phyloP scores from a whole-genome alignment of 495 filamentous ascomycete genomes.

The Rhypophila decipiens region DNA sequence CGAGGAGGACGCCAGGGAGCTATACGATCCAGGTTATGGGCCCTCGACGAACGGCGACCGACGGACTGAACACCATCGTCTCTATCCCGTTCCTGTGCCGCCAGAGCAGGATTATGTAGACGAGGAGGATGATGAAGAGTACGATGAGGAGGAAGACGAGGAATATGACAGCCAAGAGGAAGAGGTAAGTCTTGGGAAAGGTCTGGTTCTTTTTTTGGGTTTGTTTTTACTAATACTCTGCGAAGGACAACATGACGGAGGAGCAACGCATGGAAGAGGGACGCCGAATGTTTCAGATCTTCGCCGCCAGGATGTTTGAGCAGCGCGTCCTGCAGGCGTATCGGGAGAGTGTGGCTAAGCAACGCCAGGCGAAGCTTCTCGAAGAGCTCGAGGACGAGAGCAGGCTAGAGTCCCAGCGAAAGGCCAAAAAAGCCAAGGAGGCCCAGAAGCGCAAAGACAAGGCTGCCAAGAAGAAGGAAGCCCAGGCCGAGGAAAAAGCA shows the following conservation, averaged over 20 bases:
- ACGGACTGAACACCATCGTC: conserved; percentile 26
- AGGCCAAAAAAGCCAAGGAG: conserved; percentile 89
- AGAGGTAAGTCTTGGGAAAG: conserved; percentile 44
- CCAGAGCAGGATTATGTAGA: conserved; percentile 73
- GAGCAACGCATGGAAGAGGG: conserved; percentile 99
- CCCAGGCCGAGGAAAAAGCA: conserved; percentile 83
- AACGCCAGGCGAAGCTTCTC: conserved; percentile 85
- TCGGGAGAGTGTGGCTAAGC: conserved; percentile 87
- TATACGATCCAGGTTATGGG: conserved; percentile 56
- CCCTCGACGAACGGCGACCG: conserved; percentile 41
- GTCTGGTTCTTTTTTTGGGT: conserved; percentile 1
- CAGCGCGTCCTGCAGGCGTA: conserved; percentile 96
- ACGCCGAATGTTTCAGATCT: conserved; percentile 98
- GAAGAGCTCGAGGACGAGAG: conserved; percentile 86
- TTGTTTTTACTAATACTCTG: conserved; percentile 26
- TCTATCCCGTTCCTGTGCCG: conserved; percentile 56
- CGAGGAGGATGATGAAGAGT: conserved; percentile 55
- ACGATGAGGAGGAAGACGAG: conserved; percentile 81
- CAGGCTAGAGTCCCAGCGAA: conserved; percentile 63
- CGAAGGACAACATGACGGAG: conserved; percentile 90
- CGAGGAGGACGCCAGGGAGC: conserved; percentile 82
- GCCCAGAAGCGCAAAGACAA: conserved; percentile 91
- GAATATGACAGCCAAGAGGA: conserved; percentile 85
- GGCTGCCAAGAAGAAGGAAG: conserved; percentile 74
- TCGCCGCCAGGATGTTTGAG: conserved; percentile 98